phyloP scores from a whole-genome alignment of 306 rosid species.

The Cucurbita argyrosperma region DNA sequence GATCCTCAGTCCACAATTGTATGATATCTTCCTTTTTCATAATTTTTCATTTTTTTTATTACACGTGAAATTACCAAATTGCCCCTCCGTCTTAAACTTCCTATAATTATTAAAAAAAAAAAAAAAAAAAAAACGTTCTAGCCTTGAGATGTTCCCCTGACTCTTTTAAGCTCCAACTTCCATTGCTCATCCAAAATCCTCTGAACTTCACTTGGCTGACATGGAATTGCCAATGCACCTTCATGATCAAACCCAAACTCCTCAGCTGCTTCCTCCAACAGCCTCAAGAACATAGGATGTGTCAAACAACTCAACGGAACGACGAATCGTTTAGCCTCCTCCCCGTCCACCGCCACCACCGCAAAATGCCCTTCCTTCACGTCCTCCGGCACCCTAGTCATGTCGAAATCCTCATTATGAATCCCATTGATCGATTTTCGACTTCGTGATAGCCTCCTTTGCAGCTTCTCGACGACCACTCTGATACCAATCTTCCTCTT shows the following conservation, averaged over 20 bases:
- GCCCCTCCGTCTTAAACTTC: too few relatives aligned
- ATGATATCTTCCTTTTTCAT: too few relatives aligned
- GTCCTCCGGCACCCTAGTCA: constrained; percentile 41
- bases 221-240: constrained; percentile 61
- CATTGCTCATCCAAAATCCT: constrained; percentile 36
- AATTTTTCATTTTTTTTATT: too few relatives aligned
- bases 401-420: not conserved
- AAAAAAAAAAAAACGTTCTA: too few relatives aligned
- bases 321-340: constrained; percentile 44
- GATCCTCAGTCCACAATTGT: too few relatives aligned
- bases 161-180: constrained; percentile 3
- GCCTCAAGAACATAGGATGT: constrained; percentile 41
- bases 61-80: too few relatives aligned
- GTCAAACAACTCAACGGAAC: constrained; percentile 50
- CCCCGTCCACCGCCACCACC: constrained; percentile 42
- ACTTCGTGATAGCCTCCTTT: constrained; percentile 29
- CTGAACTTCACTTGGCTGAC: constrained; percentile 49
- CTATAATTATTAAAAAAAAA: too few relatives aligned
- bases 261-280: constrained; percentile 59
- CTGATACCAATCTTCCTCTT: constrained; percentile 38
- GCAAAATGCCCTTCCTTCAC: constrained; percentile 85
- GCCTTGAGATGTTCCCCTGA: too few relatives aligned
- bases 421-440: not conserved
- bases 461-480: constrained; percentile 44
- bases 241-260: constrained; percentile 73